Evolutionary conservation across 192 early-diverging fungal genomes (phyloP).

Genomic region (Backusella psychrophila): DNA sequence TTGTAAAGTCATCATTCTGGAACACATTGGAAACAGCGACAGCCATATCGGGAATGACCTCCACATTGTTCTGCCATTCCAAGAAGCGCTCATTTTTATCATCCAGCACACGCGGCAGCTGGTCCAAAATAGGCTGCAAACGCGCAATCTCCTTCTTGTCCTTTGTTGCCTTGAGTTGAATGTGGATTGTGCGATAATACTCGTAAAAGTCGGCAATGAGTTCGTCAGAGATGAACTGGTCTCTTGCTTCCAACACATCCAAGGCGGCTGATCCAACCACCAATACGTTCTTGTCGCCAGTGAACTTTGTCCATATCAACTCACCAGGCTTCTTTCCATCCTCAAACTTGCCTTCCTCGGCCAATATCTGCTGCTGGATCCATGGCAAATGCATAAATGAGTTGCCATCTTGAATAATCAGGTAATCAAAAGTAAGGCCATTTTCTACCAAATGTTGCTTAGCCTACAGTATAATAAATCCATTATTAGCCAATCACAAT

Average conservation of each 20-base stretch:
- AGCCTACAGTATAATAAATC: conserved; percentile 16
- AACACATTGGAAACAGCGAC: conserved; percentile 43
- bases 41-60: conserved; percentile 33
- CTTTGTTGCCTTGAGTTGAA: not conserved
- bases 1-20: conserved; percentile 44
- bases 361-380: conserved; percentile 21
- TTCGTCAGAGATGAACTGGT: conserved; percentile 5
- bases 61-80: conserved; percentile 47
- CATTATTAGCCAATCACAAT: not conserved
- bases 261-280: conserved; percentile 35
- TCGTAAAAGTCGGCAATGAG: conserved; percentile 28
- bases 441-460: conserved; percentile 1
- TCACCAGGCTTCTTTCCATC: not conserved
- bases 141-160: not conserved
- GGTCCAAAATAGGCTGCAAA: not conserved
- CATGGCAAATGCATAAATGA: conserved; percentile 34
- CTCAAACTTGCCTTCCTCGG: not conserved
- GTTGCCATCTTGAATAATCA: conserved; percentile 36
- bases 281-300: conserved; percentile 19
- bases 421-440: conserved; percentile 41
- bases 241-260: conserved; percentile 17
- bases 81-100: conserved; percentile 24
- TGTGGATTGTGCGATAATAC: conserved; percentile 17
- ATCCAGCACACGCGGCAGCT: not conserved
- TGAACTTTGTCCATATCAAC: not conserved